Base-by-base conservation (phyloP, 805 yeast genomes). In the Pichia manshurica region DNA sequence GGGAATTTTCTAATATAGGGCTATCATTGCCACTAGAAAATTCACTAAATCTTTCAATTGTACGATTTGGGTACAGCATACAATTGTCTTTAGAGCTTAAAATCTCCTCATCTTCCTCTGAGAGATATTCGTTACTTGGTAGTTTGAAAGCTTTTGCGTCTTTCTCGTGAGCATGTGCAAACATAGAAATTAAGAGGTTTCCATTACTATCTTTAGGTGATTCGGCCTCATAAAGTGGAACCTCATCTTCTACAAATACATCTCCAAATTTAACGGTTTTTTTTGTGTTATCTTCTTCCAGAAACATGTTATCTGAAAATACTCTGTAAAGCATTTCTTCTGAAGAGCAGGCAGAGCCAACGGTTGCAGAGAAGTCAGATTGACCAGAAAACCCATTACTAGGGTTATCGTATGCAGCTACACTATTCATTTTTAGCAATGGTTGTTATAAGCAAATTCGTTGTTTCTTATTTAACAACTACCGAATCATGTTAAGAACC, bases 301-400 rank as follows among this genome's bases (percentile, higher is more conserved):
- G 20, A 17, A 34, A 35, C 10, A 35, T 17, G 28, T 20, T 25
- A 9, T 20, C 31, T 5, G 39, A 21, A 17, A 15, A 29, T 29
- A 35, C 22, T 12, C 19, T 25, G 25, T 29, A 31, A 33, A 29
- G 40, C 25, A 34, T 39, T 22, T 20, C 39, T 20, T 25, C 40
- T 28, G 37, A 36, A 22, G 45, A 34, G 39, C 37, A 48, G 15
- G 19, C 25, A 16, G 36, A 34, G 9, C 39, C 41, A 17, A 44
- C 35, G 4, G 56, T 50, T 13, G 47, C 45, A 16, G 49, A 52
- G 42, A 49, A 53, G 13, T 57, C 25, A 54, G 61, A 4, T 39
- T 57, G 22, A 44, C 54, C 46, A 17, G 31, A 31, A 21, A 34
- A 40, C 23, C 40, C 40, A 6, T 13, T 21, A 17, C 21, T 13